Base-by-base conservation (phyloP, 176 grass and related monocot genomes). In the Pontederia crassipes region DNA sequence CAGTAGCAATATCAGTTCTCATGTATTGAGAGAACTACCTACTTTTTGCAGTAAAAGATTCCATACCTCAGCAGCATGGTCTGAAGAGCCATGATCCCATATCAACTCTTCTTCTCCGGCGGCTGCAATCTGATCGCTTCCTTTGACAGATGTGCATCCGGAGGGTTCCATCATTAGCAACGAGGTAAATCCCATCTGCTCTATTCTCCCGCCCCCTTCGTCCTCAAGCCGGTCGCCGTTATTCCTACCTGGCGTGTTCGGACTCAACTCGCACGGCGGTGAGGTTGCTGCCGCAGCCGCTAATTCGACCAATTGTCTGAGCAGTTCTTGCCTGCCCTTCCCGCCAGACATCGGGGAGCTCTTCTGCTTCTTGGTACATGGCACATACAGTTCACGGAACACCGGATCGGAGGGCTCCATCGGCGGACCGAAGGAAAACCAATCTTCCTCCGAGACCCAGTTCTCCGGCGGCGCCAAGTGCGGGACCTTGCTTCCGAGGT, bases 301-400 rank as follows among this genome's bases (percentile, higher is more conserved):
- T 50, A 67, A 54, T 50, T 67, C 65, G 24, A 40, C 49, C 65
- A 67, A n/a, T 27, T 67, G 65, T 27, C 48, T 53, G 8, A 67
- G 13, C 15, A 67, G 9, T 15, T 49, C 65, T 13, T 54, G 65
- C 13, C 49, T 54, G 27, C 65, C 65, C 49, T 53, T 67, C 28
- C 49, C 65, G 47, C 60, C 12, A 4, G 45, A 10, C 8, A 32
- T 17, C 40, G n/a, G 17, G 9, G 14, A 48, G 49, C 49, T 18
- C 49, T 67, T 52, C 49, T 67, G 65, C 10, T 15, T 52, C 65
- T 67, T 54, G 9, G 65, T 2, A n/a, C 65, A 67, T 10, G 65
- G 65, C 4, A 67, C 65, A 9, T 67, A 53, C 9, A 67, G 65
- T 8, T 54, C 50, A 8, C 8, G 28, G 27, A 67, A 11, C 27